These are phyloP conservation scores for Salvia miltiorrhiza DNA, from an alignment of 257 asterid genomes.

Conservation along the genomic window DNA sequence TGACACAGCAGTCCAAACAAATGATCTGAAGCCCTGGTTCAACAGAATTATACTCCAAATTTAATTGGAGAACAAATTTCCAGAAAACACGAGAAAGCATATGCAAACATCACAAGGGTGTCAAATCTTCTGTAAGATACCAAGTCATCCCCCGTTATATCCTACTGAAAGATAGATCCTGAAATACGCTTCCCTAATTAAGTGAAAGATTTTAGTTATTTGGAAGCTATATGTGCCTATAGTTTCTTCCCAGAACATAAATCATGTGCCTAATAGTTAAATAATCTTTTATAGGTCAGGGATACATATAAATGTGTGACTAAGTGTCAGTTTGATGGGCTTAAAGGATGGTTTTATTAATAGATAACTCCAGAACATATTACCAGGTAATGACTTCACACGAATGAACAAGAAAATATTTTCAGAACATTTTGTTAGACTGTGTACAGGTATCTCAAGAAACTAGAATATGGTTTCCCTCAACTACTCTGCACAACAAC, in stretches of 20 bases:
- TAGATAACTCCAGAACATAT: neutral
- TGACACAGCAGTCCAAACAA: slow-evolving; percentile 96
- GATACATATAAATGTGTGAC: neutral
- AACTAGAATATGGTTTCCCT: slow-evolving; percentile 1
- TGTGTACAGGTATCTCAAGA: neutral
- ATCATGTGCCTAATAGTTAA: neutral
- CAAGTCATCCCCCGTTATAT: neutral
- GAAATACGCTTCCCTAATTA: neutral
- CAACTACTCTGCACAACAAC: neutral
- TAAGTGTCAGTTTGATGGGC: neutral
- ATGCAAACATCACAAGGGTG: neutral
- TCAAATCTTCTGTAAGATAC: slow-evolving; percentile 12
- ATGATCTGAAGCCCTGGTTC: slow-evolving; percentile 94
- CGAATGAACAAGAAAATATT: neutral
- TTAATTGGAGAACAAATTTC: slow-evolving; percentile 8
- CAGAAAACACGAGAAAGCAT: neutral
- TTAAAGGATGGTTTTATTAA: neutral
- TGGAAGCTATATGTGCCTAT: neutral
- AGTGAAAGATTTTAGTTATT: neutral
- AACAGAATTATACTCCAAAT: slow-evolving; percentile 22
- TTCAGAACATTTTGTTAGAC: neutral
- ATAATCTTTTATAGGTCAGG: neutral
- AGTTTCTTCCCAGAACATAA: slow-evolving; percentile 3
- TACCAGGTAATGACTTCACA: neutral
- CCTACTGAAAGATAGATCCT: neutral